Evolutionary conservation across 108 stramenopile species (phyloP).

Genomic region (Conticribra guillardii): DNA sequence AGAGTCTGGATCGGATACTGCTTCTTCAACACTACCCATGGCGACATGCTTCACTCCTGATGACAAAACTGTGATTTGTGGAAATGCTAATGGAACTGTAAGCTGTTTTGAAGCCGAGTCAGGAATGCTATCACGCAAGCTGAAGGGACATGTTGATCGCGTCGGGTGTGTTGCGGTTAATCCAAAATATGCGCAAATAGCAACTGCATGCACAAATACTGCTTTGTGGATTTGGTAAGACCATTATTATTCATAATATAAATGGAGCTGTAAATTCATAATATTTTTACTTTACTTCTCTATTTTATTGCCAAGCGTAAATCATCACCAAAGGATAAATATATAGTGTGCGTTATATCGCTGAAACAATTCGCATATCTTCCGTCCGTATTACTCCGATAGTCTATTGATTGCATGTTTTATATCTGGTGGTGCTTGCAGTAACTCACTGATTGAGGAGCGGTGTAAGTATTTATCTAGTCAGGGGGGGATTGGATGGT

Average conservation of each 20-base stretch:
- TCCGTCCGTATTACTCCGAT: too few relatives aligned
- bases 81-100: slow-evolving; percentile 71
- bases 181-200: slow-evolving; percentile 77
- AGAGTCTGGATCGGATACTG: slow-evolving; percentile 25
- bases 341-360: too few relatives aligned
- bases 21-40: slow-evolving; percentile 22
- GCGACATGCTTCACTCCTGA: slow-evolving; percentile 76
- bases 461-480: too few relatives aligned
- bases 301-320: too few relatives aligned
- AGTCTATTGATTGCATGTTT: too few relatives aligned
- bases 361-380: too few relatives aligned
- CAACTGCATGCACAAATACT: slow-evolving; percentile 68
- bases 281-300: not conserved
- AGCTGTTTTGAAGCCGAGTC: slow-evolving; percentile 66
- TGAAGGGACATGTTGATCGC: slow-evolving; percentile 64
- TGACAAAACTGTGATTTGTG: slow-evolving; percentile 65
- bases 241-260: not conserved
- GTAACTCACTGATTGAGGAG: too few relatives aligned
- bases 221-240: slow-evolving; percentile 75
- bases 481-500: too few relatives aligned
- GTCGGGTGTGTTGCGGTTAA: slow-evolving; percentile 66
- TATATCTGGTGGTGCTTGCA: too few relatives aligned
- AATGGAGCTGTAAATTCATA: not conserved
- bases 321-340: too few relatives aligned
- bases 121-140: slow-evolving; percentile 57